These are phyloP conservation scores for Saturnispora gosingensis DNA, from an alignment of 805 yeast genomes.

Conservation along the genomic window DNA sequence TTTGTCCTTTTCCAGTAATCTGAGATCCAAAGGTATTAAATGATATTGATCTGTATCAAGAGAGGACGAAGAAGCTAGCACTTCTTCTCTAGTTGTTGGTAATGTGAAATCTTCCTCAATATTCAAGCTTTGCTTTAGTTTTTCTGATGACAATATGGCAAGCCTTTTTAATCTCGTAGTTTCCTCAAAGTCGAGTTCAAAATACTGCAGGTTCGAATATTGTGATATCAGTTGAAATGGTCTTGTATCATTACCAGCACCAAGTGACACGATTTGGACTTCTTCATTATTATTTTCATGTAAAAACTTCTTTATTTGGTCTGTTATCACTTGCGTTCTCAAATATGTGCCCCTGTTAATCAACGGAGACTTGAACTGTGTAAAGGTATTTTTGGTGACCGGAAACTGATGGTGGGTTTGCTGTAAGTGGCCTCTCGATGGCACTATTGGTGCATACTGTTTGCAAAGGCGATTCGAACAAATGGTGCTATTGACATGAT, in stretches of 20 bases:
- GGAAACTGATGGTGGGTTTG: background rate
- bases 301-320: conserved; percentile 35
- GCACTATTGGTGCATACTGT: background rate
- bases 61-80: background rate
- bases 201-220: conserved; percentile 31
- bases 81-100: conserved; percentile 15
- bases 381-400: background rate
- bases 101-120: background rate
- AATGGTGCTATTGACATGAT: background rate
- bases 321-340: conserved; percentile 46
- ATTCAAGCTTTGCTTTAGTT: conserved; percentile 1
- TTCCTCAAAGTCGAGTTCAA: conserved; percentile 58
- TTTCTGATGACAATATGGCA: conserved; percentile 31
- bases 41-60: conserved; percentile 32
- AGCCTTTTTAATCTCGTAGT: conserved; percentile 43
- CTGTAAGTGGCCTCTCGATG: conserved; percentile 1
- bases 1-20: conserved; percentile 24
- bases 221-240: conserved; percentile 40
- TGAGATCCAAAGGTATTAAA: conserved; percentile 46
- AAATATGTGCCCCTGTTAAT: conserved; percentile 66
- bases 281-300: conserved; percentile 14
- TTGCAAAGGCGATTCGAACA: background rate
- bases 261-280: conserved; percentile 58
- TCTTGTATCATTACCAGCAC: conserved; percentile 76
- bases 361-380: conserved; percentile 41